phyloP scores from a whole-genome alignment of 2,329 filamentous ascomycete species.

The Drechslerella coelobrocha region DNA sequence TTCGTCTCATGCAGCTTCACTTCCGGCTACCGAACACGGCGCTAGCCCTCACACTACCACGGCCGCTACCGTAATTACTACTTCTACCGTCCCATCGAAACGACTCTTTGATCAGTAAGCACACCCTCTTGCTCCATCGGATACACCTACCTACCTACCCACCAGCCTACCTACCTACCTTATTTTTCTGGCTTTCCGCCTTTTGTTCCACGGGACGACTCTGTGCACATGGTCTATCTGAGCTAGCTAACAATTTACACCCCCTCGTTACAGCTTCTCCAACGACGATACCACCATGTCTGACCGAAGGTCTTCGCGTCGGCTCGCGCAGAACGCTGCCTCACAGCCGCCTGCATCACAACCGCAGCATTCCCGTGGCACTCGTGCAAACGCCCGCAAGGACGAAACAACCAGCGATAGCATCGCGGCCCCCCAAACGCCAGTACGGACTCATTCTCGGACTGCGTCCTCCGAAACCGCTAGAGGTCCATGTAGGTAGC shows the following conservation, averaged over 20 bases:
- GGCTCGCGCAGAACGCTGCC: conserved; percentile 32
- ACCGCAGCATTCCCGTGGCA: conserved; percentile 27
- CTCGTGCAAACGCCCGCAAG: conserved; percentile 25
- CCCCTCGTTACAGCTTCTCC: conserved; percentile 25
- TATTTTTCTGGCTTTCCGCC: neutral
- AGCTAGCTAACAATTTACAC: neutral
- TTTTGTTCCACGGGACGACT: neutral
- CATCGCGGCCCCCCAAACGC: conserved; percentile 20
- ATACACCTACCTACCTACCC: neutral
- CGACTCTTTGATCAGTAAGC: conserved; percentile 39
- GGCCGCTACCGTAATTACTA: neutral
- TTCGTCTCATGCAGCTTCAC: conserved; percentile 12
- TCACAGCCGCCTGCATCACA: conserved; percentile 30
- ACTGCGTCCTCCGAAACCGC: conserved; percentile 33
- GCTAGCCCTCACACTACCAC: conserved; percentile 19
- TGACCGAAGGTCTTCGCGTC: conserved; percentile 48
- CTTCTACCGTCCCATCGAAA: conserved; percentile 18
- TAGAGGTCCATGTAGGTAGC: conserved; percentile 22
- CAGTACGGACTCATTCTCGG: conserved; percentile 36
- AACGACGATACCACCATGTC: conserved; percentile 28
- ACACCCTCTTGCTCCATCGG: neutral
- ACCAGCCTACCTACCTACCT: neutral
- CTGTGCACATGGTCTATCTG: neutral
- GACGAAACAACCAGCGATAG: conserved; percentile 28
- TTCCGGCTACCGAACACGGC: conserved; percentile 12